phyloP scores from a whole-genome alignment of 345 rosid species.

The Euphorbia pulcherrima region DNA sequence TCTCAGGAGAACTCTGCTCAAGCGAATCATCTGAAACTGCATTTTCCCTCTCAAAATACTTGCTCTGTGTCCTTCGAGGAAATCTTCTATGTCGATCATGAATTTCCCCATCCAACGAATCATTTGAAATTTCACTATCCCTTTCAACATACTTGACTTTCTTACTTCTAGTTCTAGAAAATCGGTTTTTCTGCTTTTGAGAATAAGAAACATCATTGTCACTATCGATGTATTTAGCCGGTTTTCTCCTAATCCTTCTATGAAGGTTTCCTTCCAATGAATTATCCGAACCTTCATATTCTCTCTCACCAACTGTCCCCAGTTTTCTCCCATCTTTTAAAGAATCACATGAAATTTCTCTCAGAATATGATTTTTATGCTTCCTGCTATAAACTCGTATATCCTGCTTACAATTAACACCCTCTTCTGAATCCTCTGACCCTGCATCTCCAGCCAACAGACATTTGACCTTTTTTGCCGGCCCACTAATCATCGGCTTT shows the following conservation, averaged over 20 bases:
- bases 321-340: constrained; percentile 35
- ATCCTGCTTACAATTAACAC: constrained; percentile 39
- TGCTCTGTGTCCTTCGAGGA: constrained; percentile 19
- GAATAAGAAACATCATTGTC: constrained; percentile 45
- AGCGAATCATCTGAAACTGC: constrained; percentile 32
- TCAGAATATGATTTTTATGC: constrained; percentile 33
- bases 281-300: constrained; percentile 32
- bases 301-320: constrained; percentile 29
- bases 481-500: constrained; percentile 31
- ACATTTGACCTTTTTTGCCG: constrained; percentile 45
- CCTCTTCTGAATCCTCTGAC: constrained; percentile 56
- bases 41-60: constrained; percentile 18
- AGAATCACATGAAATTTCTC: constrained; percentile 40
- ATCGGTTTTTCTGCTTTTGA: constrained; percentile 33
- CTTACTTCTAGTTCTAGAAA: constrained; percentile 24
- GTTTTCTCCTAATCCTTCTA: constrained; percentile 31
- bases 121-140: constrained; percentile 36
- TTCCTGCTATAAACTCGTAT: constrained; percentile 38
- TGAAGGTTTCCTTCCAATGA: constrained; percentile 22
- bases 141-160: constrained; percentile 29
- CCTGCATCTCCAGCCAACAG: constrained; percentile 39
- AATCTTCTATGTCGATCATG: constrained; percentile 13
- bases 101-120: constrained; percentile 34
- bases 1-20: constrained; percentile 23
- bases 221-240: constrained; percentile 31